phyloP scores from a whole-genome alignment of 2,329 filamentous ascomycete species.

The Metarhizium rileyi region DNA sequence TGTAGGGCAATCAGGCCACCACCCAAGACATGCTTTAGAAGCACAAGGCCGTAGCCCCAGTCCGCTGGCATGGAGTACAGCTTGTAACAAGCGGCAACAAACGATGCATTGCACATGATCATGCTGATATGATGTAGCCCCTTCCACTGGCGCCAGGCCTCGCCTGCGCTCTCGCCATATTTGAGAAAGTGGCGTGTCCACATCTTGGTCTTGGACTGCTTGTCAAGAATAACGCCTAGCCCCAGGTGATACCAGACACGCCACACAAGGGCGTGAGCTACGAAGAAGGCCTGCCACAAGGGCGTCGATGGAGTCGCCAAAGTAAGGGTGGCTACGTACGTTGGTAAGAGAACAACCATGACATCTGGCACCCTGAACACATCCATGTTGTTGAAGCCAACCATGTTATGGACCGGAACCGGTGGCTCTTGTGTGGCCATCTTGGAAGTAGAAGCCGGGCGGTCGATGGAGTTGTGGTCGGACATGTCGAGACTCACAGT shows the following conservation, averaged over 20 bases:
- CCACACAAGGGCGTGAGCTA: slow-evolving; percentile 72
- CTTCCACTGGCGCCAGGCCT: slow-evolving; percentile 98
- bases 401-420: slow-evolving; percentile 67
- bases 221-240: slow-evolving; percentile 73
- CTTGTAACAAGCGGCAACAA: slow-evolving; percentile 89
- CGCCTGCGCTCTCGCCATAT: slow-evolving; percentile 78
- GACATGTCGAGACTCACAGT: slow-evolving; percentile 16
- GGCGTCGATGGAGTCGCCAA: slow-evolving; percentile 68
- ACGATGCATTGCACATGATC: slow-evolving; percentile 80
- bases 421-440: slow-evolving; percentile 33
- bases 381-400: slow-evolving; percentile 78
- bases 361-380: slow-evolving; percentile 80
- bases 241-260: slow-evolving; percentile 87
- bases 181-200: slow-evolving; percentile 98
- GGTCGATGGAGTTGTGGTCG: slow-evolving; percentile 14
- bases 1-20: slow-evolving; percentile 74
- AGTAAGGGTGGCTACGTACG: slow-evolving; percentile 66
- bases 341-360: slow-evolving; percentile 64
- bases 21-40: slow-evolving; percentile 82
- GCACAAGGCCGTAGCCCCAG: slow-evolving; percentile 77
- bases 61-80: slow-evolving; percentile 82
- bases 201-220: slow-evolving; percentile 81
- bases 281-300: slow-evolving; percentile 67
- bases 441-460: slow-evolving; percentile 12
- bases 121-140: slow-evolving; percentile 89